Evolutionary conservation across 371 early-diverging fungal genomes (phyloP).

Genomic region (Mucor velutinosus): DNA sequence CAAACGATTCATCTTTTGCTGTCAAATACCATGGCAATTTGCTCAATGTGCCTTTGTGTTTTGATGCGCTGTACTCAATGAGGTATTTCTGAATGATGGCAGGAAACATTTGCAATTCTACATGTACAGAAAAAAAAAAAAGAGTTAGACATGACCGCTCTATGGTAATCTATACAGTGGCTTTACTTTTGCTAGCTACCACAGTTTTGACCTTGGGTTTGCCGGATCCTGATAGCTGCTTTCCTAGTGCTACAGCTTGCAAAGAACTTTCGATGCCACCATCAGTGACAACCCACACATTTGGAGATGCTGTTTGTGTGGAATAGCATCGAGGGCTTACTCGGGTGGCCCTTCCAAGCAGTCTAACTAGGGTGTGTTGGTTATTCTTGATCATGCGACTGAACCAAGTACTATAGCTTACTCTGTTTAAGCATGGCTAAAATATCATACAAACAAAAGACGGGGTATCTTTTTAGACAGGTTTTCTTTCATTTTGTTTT

Average conservation of each 20-base stretch:
- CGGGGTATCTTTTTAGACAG: neutral
- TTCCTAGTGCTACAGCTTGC: conserved; percentile 24
- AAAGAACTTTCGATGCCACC: conserved; percentile 26
- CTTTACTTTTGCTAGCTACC: conserved; percentile 28
- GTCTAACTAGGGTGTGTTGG: neutral
- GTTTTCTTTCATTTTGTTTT: neutral
- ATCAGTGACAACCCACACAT: conserved; percentile 30
- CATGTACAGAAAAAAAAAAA: neutral
- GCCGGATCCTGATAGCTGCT: conserved; percentile 16
- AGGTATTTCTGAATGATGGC: conserved; percentile 29
- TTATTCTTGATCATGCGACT: neutral
- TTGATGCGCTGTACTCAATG: conserved; percentile 11
- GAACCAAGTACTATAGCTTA: neutral
- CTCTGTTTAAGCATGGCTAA: neutral
- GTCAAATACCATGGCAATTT: conserved; percentile 40
- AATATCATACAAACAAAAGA: neutral
- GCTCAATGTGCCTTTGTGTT: conserved; percentile 8
- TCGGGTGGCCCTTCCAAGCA: neutral
- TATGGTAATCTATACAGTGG: neutral
- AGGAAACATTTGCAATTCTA: conserved; percentile 27
- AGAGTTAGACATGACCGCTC: neutral
- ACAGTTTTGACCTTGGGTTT: conserved; percentile 19
- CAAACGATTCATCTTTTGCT: conserved; percentile 5
- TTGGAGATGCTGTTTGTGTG: conserved; percentile 1
- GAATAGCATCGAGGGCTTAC: neutral